Conservation (phyloP, 2,329 filamentous ascomycete species). For the Fusarium irregulare region DNA sequence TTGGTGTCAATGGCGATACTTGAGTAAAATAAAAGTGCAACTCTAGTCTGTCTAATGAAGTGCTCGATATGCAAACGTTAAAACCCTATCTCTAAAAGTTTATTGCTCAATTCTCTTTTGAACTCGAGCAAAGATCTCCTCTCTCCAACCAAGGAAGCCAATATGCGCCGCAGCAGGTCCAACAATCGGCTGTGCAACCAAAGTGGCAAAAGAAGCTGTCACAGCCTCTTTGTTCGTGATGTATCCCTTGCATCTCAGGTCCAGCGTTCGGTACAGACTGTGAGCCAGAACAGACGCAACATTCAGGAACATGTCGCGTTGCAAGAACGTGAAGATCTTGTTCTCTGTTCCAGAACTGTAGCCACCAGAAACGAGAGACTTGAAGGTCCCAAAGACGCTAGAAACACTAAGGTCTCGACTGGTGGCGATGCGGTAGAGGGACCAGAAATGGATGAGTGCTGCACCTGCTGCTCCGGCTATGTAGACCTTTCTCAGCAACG, state of each 20-base stretch:
- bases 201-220: background rate
- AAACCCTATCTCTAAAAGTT: no score
- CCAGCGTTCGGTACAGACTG: background rate
- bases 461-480: background rate
- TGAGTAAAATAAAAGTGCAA: no score
- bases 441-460: background rate
- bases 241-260: background rate
- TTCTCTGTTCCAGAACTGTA: accelerated
- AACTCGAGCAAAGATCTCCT: background rate
- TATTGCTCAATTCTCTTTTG: background rate
- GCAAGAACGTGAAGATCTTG: background rate
- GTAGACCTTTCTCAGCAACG: background rate
- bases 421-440: background rate
- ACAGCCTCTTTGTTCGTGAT: background rate
- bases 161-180: conserved; percentile 17
- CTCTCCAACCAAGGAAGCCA: conserved; percentile 10
- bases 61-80: no score
- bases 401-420: background rate
- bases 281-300: background rate
- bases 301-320: conserved; percentile 15
- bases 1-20: no score
- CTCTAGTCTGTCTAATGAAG: no score
- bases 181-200: conserved; percentile 3
- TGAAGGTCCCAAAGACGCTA: background rate
- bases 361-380: background rate